phyloP scores from a whole-genome alignment of 495 filamentous ascomycete species.

The Aspergillus heteromorphus region DNA sequence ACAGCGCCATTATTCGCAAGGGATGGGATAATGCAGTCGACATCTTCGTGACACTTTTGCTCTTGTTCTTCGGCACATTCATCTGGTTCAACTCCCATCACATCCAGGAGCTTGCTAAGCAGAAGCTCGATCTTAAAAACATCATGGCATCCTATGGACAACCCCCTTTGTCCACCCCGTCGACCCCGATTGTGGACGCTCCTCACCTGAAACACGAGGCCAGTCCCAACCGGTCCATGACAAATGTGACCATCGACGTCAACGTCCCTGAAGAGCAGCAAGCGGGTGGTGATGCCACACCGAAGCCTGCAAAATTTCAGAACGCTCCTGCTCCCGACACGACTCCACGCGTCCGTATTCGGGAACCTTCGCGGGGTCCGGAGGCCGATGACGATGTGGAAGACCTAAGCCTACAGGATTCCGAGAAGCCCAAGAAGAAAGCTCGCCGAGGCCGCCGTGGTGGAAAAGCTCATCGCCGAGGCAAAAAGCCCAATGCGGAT shows the following conservation, averaged over 20 bases:
- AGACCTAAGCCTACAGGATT: conserved; percentile 28
- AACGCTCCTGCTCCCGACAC: conserved; percentile 16
- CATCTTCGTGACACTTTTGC: conserved; percentile 43
- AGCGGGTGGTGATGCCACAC: conserved; percentile 20
- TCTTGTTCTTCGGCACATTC: conserved; percentile 42
- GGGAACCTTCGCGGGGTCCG: conserved; percentile 37
- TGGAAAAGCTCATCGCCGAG: conserved; percentile 67
- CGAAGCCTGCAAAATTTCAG: conserved; percentile 20
- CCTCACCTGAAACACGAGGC: conserved; percentile 24
- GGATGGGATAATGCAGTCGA: conserved; percentile 49
- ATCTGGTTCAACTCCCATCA: conserved; percentile 47
- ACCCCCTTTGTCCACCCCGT: conserved; percentile 36
- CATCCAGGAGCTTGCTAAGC: conserved; percentile 43
- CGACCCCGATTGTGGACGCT: conserved; percentile 33
- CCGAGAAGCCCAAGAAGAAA: conserved; percentile 69
- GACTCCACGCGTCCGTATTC: conserved; percentile 36
- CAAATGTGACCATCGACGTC: conserved; percentile 31
- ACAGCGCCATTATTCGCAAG: conserved; percentile 50
- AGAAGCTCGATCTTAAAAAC: conserved; percentile 50
- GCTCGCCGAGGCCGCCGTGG: conserved; percentile 76
- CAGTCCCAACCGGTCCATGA: conserved; percentile 16
- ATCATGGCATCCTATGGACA: conserved; percentile 44
- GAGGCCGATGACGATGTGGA: conserved; percentile 38
- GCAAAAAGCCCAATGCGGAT: conserved; percentile 41
- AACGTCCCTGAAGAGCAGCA: conserved; percentile 21